Conservation (phyloP, 768 basidiomycete species). For the Boletales sp. region DNA sequence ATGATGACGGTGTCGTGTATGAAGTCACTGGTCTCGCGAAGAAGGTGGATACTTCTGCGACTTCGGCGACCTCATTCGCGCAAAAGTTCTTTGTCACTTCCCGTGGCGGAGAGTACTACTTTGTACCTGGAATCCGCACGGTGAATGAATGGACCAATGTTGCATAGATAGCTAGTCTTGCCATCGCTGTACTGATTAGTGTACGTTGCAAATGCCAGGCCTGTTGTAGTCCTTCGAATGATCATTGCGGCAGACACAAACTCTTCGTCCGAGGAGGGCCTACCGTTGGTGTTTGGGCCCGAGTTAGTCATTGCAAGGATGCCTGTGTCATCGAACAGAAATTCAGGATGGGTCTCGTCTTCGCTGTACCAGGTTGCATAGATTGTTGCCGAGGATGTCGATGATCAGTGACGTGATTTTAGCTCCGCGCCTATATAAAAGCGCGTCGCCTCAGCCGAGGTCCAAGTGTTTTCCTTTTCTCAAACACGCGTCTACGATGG, state of each 20-base stretch:
- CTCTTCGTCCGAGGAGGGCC: not conserved
- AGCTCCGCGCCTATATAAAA: no score
- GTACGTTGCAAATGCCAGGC: no score
- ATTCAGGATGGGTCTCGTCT: conserved; percentile 87
- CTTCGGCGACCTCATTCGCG: not conserved
- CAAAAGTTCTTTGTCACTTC: conserved; percentile 36
- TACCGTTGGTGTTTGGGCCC: conserved; percentile 87
- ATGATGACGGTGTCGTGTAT: not conserved
- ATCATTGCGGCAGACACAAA: no score
- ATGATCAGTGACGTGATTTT: no score
- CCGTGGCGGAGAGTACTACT: conserved; percentile 53
- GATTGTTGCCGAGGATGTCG: no score
- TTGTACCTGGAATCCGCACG: conserved; percentile 41
- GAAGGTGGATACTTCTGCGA: not conserved
- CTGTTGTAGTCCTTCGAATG: no score
- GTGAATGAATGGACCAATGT: not conserved
- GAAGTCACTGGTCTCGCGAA: conserved; percentile 5
- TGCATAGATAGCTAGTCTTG: no score
- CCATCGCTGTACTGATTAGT: no score
- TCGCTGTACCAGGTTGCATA: no score
- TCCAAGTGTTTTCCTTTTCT: no score
- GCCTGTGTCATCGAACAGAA: conserved; percentile 93
- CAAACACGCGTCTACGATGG: no score
- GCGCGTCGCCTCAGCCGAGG: no score
- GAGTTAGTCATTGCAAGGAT: conserved; percentile 98